Evolutionary conservation across 768 basidiomycete species (phyloP).

Genomic region (Leccinum fibrillosum): DNA sequence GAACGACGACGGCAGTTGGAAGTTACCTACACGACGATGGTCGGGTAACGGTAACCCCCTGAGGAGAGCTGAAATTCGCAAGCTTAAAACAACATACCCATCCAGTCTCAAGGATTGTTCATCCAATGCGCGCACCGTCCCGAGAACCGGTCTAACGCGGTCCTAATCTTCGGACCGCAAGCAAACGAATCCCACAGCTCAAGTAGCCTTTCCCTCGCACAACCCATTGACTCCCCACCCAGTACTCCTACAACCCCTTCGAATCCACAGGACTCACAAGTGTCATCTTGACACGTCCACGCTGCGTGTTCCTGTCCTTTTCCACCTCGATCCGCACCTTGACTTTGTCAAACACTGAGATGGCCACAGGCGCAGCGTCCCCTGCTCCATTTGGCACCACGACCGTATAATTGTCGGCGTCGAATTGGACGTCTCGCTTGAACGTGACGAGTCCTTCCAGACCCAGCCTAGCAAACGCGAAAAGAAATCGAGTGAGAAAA

Average conservation of each 20-base stretch:
- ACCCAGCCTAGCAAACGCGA: slow-evolving; percentile 45
- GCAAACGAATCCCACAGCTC: no score
- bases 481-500: neutral
- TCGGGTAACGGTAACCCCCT: no score
- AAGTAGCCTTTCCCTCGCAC: no score
- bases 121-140: no score
- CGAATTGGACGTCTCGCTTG: slow-evolving; percentile 85
- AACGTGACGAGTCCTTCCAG: slow-evolving; percentile 79
- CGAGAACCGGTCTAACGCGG: no score
- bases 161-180: no score
- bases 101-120: no score
- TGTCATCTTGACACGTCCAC: slow-evolving; percentile 86
- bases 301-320: slow-evolving; percentile 91
- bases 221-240: no score
- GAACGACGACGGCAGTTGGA: no score
- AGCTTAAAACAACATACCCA: no score
- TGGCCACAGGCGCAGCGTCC: slow-evolving; percentile 43
- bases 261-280: slow-evolving; percentile 45
- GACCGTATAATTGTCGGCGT: slow-evolving; percentile 87
- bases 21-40: no score
- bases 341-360: slow-evolving; percentile 95
- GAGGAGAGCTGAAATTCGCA: no score
- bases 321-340: slow-evolving; percentile 85
- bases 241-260: neutral
- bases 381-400: slow-evolving; percentile 48